Conservation (phyloP, 1,284 basidiomycete genomes). For the Porodaedalea pini region DNA sequence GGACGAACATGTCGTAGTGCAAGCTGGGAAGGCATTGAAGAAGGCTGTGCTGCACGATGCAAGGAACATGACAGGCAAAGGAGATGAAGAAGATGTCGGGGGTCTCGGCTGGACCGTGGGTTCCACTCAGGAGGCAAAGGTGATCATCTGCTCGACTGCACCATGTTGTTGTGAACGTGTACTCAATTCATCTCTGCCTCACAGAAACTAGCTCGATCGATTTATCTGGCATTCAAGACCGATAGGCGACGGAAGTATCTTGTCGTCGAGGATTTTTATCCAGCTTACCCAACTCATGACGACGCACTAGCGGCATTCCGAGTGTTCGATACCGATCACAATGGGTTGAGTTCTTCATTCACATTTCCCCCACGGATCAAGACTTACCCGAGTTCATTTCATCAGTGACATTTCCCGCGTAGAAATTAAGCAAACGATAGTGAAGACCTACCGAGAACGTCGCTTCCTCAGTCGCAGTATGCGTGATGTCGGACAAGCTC, state of each 20-base stretch:
- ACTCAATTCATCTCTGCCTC: conserved; percentile 18
- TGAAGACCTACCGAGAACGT: conserved; percentile 75
- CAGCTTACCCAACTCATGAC: conserved; percentile 57
- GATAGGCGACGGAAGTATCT: conserved; percentile 56
- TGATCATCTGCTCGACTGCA: conserved; percentile 25
- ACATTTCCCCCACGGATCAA: not conserved
- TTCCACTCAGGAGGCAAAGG: conserved; percentile 63
- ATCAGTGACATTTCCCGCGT: conserved; percentile 62
- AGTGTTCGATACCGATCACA: conserved; percentile 73
- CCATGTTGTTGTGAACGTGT: conserved; percentile 19
- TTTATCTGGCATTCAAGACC: conserved; percentile 60
- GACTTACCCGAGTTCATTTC: not conserved
- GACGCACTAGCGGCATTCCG: conserved; percentile 66
- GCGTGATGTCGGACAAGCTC: conserved; percentile 64
- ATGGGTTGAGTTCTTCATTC: conserved; percentile 38
- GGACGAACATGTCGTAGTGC: conserved; percentile 37
- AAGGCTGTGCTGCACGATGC: conserved; percentile 70
- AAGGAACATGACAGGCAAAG: conserved; percentile 56
- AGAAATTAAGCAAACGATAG: conserved; percentile 70
- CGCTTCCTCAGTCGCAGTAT: conserved; percentile 67
- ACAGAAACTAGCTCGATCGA: conserved; percentile 61
- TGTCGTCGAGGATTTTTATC: conserved; percentile 64
- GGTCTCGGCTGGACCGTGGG: conserved; percentile 50
- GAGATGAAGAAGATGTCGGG: conserved; percentile 35
- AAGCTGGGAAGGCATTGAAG: conserved; percentile 64